phyloP scores from a whole-genome alignment of 2,329 filamentous ascomycete species.

The Harringtonia aguacate region DNA sequence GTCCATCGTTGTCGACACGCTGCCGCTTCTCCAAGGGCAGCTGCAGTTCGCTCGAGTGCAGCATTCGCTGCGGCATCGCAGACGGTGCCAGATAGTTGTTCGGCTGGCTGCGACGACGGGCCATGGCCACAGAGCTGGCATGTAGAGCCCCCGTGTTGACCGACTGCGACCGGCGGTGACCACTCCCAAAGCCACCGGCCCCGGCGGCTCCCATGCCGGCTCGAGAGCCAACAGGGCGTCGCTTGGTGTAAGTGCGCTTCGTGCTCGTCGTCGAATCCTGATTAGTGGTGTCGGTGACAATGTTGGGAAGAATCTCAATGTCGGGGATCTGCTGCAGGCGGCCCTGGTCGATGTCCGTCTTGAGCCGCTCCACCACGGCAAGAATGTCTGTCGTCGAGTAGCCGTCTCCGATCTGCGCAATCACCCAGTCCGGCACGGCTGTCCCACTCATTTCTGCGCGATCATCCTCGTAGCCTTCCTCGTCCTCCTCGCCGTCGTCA shows the following conservation, averaged over 20 bases:
- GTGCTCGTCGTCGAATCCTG: slow-evolving; percentile 12
- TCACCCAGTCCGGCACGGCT: slow-evolving; percentile 38
- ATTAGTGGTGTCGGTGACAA: slow-evolving; percentile 16
- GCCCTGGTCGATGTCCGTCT: slow-evolving; percentile 31
- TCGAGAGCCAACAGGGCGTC: not conserved
- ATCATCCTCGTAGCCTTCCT: slow-evolving; percentile 15
- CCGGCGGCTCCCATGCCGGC: not conserved
- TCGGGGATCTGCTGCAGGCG: slow-evolving; percentile 39
- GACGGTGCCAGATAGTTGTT: not conserved
- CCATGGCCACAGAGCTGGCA: slow-evolving; percentile 11
- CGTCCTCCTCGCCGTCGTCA: slow-evolving; percentile 22
- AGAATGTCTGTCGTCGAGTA: slow-evolving; percentile 37
- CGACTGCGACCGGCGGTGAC: slow-evolving; percentile 21
- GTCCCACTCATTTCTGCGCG: slow-evolving; percentile 23
- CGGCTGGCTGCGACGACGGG: slow-evolving; percentile 10
- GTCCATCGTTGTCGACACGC: slow-evolving; percentile 4
- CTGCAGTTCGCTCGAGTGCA: not conserved
- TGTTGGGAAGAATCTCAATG: slow-evolving; percentile 48
- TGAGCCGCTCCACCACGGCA: slow-evolving; percentile 33
- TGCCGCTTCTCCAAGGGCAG: slow-evolving; percentile 10
- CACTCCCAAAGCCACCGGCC: not conserved
- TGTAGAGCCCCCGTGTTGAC: slow-evolving; percentile 13
- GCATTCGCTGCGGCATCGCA: not conserved
- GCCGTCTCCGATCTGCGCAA: slow-evolving; percentile 30
- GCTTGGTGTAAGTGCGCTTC: slow-evolving; percentile 8